These are phyloP conservation scores for Martiniozyma abietophila DNA, from an alignment of 805 yeast genomes.

Conservation along the genomic window DNA sequence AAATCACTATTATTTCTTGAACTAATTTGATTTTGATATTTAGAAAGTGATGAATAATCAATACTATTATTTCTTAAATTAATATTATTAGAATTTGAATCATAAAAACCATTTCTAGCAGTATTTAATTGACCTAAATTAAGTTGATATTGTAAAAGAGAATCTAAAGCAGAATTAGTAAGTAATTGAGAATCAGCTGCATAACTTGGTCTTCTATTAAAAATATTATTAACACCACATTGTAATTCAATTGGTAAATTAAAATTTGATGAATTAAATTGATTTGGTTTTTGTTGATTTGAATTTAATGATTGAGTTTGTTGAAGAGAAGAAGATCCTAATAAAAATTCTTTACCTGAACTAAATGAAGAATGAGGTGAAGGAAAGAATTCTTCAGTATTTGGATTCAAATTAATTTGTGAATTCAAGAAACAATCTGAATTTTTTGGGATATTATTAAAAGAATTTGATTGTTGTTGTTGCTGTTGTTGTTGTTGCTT, in stretches of 20 bases:
- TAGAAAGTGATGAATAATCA: slow-evolving; percentile 9
- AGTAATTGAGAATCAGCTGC: slow-evolving; percentile 42
- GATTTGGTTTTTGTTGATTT: background rate
- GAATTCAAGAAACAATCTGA: slow-evolving; percentile 15
- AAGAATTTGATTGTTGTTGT: slow-evolving; percentile 6
- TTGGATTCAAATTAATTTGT: slow-evolving; percentile 7
- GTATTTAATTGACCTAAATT: slow-evolving; percentile 6
- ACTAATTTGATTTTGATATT: slow-evolving; percentile 1
- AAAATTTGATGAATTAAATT: slow-evolving; percentile 23
- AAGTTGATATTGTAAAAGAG: slow-evolving; percentile 16
- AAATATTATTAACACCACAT: slow-evolving; percentile 54
- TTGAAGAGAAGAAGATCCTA: slow-evolving; percentile 10
- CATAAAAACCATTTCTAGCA: slow-evolving; percentile 8
- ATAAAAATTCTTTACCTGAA: slow-evolving; percentile 22
- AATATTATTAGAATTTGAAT: background rate
- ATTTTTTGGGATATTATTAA: slow-evolving; percentile 9
- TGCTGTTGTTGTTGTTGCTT: slow-evolving; percentile 10
- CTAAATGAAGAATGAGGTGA: slow-evolving; percentile 26
- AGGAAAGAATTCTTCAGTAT: slow-evolving; percentile 12
- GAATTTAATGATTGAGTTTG: slow-evolving; percentile 4
- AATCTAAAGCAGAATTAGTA: slow-evolving; percentile 17
- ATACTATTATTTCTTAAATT: slow-evolving; percentile 9
- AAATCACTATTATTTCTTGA: slow-evolving; percentile 9
- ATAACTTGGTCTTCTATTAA: slow-evolving; percentile 65
- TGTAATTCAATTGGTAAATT: slow-evolving; percentile 50